A percentile compares a stretch with the other conserved stretches of the same genome.
phyloP scores from a whole-genome alignment of 495 filamentous ascomycete genomes.

The Friedmanniomyces simplex region DNA sequence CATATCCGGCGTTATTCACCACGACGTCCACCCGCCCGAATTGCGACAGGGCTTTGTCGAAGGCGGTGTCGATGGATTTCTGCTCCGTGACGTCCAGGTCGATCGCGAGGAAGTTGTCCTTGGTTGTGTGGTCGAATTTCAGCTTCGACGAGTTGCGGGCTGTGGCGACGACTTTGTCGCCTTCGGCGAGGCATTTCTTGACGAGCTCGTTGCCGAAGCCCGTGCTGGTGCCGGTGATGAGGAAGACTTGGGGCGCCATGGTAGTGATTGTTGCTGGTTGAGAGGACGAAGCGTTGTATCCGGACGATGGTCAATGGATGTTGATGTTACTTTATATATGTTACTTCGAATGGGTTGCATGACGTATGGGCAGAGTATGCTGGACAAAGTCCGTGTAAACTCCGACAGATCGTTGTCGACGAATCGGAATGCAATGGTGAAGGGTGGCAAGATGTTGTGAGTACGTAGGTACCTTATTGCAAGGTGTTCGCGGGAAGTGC shows the following conservation, averaged over 20 bases:
- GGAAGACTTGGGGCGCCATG: slow-evolving; percentile 25
- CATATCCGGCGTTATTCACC: slow-evolving; percentile 33
- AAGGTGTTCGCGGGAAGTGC: no score
- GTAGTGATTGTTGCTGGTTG: background rate
- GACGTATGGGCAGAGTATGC: background rate
- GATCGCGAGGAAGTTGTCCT: slow-evolving; percentile 23
- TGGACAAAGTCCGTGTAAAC: background rate
- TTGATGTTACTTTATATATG: no score
- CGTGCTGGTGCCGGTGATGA: slow-evolving; percentile 32
- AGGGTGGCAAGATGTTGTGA: no score
- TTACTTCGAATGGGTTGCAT: background rate
- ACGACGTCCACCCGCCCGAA: slow-evolving; percentile 32
- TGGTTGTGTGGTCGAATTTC: slow-evolving; percentile 12
- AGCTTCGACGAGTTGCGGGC: slow-evolving; percentile 28
- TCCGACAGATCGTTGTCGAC: background rate
- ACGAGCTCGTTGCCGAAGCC: slow-evolving; percentile 31
- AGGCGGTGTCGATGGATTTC: slow-evolving; percentile 24
- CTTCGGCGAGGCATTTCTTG: slow-evolving; percentile 24
- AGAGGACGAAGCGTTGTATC: background rate
- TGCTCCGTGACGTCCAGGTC: slow-evolving; percentile 24
- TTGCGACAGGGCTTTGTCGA: slow-evolving; percentile 27
- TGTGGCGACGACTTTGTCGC: slow-evolving; percentile 32
- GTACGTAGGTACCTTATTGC: no score
- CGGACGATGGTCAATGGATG: no score
- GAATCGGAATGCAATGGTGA: no score